Base-by-base conservation (phyloP, 768 basidiomycete genomes). In the Porpolomopsis calyptriformis region DNA sequence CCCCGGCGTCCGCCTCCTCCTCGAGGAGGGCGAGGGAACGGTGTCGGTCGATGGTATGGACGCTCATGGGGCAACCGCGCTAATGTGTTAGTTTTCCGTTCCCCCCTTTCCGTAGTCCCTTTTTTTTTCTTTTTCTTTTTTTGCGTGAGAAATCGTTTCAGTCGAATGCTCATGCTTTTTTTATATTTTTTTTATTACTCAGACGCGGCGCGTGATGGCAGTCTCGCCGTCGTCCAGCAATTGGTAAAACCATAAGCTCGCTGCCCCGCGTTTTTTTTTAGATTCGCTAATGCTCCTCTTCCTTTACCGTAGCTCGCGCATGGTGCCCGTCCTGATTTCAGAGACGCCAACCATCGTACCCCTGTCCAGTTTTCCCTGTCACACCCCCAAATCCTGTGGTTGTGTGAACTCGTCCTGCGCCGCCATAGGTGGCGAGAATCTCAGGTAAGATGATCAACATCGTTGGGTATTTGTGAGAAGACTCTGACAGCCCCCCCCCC, bases 21-120 rank as follows among this genome's bases (percentile, higher is more conserved):
- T 88, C 20, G 76, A 83, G 38, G 72, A 67, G 23, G 80, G 80
- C 53, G 61, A 66, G 2, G 79, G 77, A 35, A 58, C 73, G 19
- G 76, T 88, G 19, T 73, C 79, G 5, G 83, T 86, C 3, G 80
- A 88, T 52, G 82, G 78, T 25, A 74, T 78, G 67, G 85, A 89
- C 55, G 64, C 73, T 19, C 77, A 82, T 55, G 82, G 83, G 5
- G 85, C 82, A 19, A 89, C 85, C 22, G 77, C 85, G 4, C 68
- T 89, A 49, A 89, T 89, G 85, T 89, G 85, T 89, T 69, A 65
- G 80, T 68, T 23, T 50, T n/a, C n/a, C n/a, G n/a, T n/a, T n/a
- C n/a, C n/a, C n/a, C n/a, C n/a, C n/a, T n/a, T n/a, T n/a, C n/a
- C n/a, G n/a, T n/a, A n/a, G n/a, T n/a, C n/a, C n/a, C n/a, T n/a